phyloP scores from a whole-genome alignment of 2,329 filamentous ascomycete species.

The Diplodia seriata region DNA sequence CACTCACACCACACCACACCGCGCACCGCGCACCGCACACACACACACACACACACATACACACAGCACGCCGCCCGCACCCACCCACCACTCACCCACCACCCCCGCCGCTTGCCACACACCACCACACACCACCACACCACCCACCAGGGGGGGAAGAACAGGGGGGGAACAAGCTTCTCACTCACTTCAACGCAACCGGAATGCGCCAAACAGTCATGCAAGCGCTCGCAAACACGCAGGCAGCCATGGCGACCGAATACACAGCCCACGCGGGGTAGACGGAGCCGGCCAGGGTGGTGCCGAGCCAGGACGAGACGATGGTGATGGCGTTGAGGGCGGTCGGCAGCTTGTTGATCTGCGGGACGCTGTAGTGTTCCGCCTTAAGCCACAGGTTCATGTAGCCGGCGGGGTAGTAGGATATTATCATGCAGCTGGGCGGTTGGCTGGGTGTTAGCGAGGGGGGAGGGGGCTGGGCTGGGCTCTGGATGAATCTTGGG shows the following conservation, averaged over 20 bases:
- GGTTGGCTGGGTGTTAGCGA: not conserved
- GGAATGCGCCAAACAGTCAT: conserved; percentile 61
- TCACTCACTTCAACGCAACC: conserved; percentile 51
- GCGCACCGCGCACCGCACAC: too few species aligned
- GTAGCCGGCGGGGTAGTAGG: conserved; percentile 55
- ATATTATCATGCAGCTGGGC: conserved; percentile 41
- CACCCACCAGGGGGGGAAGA: too few species aligned
- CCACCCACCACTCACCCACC: not conserved
- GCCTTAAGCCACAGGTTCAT: conserved; percentile 63
- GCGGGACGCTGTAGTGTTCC: conserved; percentile 54
- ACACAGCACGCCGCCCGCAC: not conserved
- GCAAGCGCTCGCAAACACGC: conserved; percentile 54
- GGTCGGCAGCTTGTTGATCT: conserved; percentile 60
- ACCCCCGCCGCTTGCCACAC: too few species aligned
- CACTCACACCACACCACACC: too few species aligned
- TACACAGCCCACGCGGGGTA: conserved; percentile 60
- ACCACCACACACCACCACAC: too few species aligned
- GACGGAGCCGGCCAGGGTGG: conserved; percentile 57
- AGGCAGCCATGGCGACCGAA: conserved; percentile 50
- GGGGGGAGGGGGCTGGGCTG: too few species aligned
- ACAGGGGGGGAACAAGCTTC: too few species aligned
- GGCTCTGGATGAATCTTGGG: not conserved
- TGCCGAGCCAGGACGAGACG: conserved; percentile 57
- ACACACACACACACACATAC: not conserved
- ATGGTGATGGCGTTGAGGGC: conserved; percentile 58